Evolutionary conservation across 2,329 filamentous ascomycete genomes (phyloP).

Genomic region (Lanzia echinophila): DNA sequence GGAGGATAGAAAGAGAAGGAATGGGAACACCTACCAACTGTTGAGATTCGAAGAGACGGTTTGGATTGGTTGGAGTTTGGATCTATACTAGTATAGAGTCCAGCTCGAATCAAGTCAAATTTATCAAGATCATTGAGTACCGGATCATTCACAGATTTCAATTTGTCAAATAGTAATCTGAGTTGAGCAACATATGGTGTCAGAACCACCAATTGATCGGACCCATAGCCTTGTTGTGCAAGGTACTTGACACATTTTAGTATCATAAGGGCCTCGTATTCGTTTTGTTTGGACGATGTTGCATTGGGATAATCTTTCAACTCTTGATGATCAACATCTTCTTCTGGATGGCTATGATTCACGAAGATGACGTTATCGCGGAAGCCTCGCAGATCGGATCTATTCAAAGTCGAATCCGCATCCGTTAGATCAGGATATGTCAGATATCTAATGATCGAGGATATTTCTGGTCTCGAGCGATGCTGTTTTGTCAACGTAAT

Average conservation of each 20-base stretch:
- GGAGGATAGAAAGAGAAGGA: no score
- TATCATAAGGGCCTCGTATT: slow-evolving; percentile 59
- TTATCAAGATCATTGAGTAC: slow-evolving; percentile 64
- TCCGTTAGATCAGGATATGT: slow-evolving; percentile 59
- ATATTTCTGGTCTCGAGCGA: slow-evolving; percentile 64
- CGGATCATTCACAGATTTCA: slow-evolving; percentile 54
- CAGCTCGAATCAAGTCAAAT: slow-evolving; percentile 54
- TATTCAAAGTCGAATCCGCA: slow-evolving; percentile 40
- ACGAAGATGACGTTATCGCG: slow-evolving; percentile 57
- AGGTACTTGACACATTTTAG: slow-evolving; percentile 60
- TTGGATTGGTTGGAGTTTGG: slow-evolving; percentile 46
- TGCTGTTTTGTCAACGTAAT: slow-evolving; percentile 55
- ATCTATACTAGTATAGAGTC: slow-evolving; percentile 44
- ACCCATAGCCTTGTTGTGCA: slow-evolving; percentile 63
- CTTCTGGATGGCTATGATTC: slow-evolving; percentile 53
- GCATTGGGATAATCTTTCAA: slow-evolving; percentile 39
- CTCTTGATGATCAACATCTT: slow-evolving; percentile 40
- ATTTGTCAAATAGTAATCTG: slow-evolving; percentile 44
- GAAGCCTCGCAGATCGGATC: slow-evolving; percentile 48
- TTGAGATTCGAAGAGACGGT: slow-evolving; percentile 53
- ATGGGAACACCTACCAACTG: slow-evolving; percentile 51
- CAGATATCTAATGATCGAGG: slow-evolving; percentile 46
- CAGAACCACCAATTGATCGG: slow-evolving; percentile 58
- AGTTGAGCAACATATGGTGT: slow-evolving; percentile 70
- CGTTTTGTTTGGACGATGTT: slow-evolving; percentile 52